These are phyloP conservation scores for Trifolium repens DNA, from an alignment of 306 rosid genomes.

Conservation along the genomic window DNA sequence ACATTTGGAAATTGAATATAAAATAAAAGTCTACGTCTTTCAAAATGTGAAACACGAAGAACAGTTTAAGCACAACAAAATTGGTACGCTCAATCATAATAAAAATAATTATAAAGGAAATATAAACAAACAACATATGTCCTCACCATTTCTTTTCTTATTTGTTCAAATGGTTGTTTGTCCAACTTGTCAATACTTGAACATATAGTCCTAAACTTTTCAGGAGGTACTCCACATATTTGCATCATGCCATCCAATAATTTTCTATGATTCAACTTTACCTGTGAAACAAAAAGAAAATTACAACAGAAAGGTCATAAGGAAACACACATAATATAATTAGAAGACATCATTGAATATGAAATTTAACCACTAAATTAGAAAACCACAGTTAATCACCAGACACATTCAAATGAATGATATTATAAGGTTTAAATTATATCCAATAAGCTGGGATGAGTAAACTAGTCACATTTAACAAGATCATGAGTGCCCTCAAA, in stretches of 20 bases:
- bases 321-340: background rate
- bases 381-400: slow-evolving; percentile 16
- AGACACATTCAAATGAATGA: slow-evolving; percentile 24
- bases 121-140: slow-evolving; percentile 33
- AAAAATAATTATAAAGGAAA: slow-evolving; percentile 10
- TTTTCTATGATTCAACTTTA: slow-evolving; percentile 87
- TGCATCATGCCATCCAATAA: slow-evolving; percentile 93
- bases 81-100: background rate
- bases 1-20: background rate
- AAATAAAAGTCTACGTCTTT: slow-evolving; percentile 12
- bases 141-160: slow-evolving; percentile 87
- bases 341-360: slow-evolving; percentile 10
- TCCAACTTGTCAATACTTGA: slow-evolving; percentile 94
- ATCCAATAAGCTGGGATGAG: slow-evolving; percentile 15
- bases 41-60: slow-evolving; percentile 14
- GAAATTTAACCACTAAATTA: background rate
- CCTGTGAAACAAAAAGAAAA: slow-evolving; percentile 52
- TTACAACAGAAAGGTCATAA: slow-evolving; percentile 16
- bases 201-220: slow-evolving; percentile 95
- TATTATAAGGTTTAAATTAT: slow-evolving; percentile 18
- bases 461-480: slow-evolving; percentile 15
- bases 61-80: slow-evolving; percentile 9
- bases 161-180: slow-evolving; percentile 86
- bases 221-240: slow-evolving; percentile 89
- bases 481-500: background rate